Conservation (phyloP, 768 basidiomycete genomes). For the Suillus subaureus region DNA sequence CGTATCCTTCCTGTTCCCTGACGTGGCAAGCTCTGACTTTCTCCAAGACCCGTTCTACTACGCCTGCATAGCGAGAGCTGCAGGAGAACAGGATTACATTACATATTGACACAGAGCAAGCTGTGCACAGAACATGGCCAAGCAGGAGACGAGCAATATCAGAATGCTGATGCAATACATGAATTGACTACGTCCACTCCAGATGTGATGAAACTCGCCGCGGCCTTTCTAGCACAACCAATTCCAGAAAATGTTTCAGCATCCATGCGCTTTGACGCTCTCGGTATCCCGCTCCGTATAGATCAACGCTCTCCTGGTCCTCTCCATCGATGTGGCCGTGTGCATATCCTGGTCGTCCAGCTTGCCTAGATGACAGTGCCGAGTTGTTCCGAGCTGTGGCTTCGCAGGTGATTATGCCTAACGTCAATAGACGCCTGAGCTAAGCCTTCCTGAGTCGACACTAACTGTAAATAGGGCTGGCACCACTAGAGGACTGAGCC, state of each 20-base stretch:
- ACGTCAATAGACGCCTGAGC: neutral
- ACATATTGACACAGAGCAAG: neutral
- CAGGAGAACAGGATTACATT: neutral
- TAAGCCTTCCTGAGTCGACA: neutral
- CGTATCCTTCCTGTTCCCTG: conserved; percentile 14
- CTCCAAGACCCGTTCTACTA: conserved; percentile 79
- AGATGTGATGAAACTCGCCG: neutral
- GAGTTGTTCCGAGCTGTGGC: neutral
- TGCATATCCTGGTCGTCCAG: neutral
- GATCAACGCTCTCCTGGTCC: neutral
- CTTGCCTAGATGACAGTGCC: neutral
- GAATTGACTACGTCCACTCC: neutral
- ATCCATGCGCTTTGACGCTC: neutral
- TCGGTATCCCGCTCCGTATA: neutral
- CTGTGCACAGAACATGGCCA: neutral
- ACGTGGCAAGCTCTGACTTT: neutral
- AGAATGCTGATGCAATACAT: neutral
- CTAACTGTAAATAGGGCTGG: neutral
- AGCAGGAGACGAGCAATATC: neutral
- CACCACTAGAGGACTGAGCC: neutral
- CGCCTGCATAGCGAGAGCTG: conserved; percentile 28
- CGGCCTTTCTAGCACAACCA: neutral
- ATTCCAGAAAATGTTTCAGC: neutral
- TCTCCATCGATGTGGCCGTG: neutral
- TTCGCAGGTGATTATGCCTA: neutral